Base-by-base conservation (phyloP, 768 basidiomycete species). In the Kwoniella pini region DNA sequence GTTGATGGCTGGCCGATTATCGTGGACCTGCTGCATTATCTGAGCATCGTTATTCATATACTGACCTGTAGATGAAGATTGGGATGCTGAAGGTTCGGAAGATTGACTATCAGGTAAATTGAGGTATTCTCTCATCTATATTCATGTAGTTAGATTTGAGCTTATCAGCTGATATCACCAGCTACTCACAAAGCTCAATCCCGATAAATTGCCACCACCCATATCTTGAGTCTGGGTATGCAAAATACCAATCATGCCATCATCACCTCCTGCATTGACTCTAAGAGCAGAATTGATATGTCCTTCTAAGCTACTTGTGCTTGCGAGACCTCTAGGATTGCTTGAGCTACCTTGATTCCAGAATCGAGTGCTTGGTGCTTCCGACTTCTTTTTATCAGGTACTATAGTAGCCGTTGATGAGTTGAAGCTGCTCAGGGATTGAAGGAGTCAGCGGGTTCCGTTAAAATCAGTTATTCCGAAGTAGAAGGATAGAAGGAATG, bases 351-450 rank as follows among this genome's bases (percentile, higher is more conserved):
- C 22, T 27, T 38, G 30, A 13, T 33, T 33, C 19, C 39, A 31
- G 13, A 43, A 44, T 26, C 51, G 59, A 22, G 11, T 54, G 48
- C 30, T 55, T 6, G 21, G n/a, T 31, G 44, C 30, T 22, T 55
- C 43, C n/a, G 33, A 15, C 15, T 40, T 42, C 33, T 45, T 31
- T 17, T 49, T 51, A 30, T 65, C 64, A 33, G 64, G 64, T 10
- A 65, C 55, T 28, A 65, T 58, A 26, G 64, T 65, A 4, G 64
- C 60, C 19, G 54, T 55, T 12, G 64, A 65, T 26, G 64, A 65
- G 60, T 65, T 65, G 51, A 65, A 65, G 19, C 64, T 65, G 54
- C 17, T 11, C 17, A 38, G 28, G 7, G 22, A 22, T 44, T 12
- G 30, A 38, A 11, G 12, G 2, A 38, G n/a, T 59, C 30, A 50